phyloP scores from a whole-genome alignment of 2,329 filamentous ascomycete species.

The Talaromyces sp. region DNA sequence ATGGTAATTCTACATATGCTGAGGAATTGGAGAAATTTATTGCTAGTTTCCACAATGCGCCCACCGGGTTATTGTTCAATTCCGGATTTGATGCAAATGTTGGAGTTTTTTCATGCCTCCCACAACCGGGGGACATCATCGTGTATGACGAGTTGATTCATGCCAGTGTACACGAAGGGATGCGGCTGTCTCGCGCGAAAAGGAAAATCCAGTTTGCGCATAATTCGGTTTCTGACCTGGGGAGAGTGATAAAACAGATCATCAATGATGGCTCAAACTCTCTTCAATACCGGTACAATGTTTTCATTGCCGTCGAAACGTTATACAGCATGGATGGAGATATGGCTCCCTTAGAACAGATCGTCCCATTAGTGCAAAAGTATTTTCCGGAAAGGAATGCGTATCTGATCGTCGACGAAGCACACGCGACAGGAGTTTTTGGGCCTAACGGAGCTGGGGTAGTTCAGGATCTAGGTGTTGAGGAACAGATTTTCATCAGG shows the following conservation, averaged over 20 bases:
- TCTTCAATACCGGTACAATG: constrained; percentile 41
- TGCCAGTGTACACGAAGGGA: constrained; percentile 74
- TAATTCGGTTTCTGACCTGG: constrained; percentile 42
- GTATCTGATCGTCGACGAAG: constrained; percentile 57
- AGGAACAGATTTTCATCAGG: constrained; percentile 49
- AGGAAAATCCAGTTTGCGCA: constrained; percentile 47
- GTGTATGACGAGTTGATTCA: constrained; percentile 74
- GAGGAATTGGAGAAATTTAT: constrained; percentile 58
- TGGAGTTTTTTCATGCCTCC: constrained; percentile 59
- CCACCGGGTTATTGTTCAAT: constrained; percentile 58
- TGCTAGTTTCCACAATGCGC: constrained; percentile 58
- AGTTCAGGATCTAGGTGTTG: constrained; percentile 49
- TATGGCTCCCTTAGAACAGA: constrained; percentile 59
- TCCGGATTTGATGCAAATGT: constrained; percentile 67
- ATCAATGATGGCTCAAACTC: constrained; percentile 34
- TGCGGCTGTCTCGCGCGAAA: constrained; percentile 60
- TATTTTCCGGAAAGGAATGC: constrained; percentile 56
- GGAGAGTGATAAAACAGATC: constrained; percentile 34
- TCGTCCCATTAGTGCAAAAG: constrained; percentile 57
- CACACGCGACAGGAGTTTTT: constrained; percentile 53
- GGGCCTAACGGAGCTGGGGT: constrained; percentile 50
- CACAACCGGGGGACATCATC: constrained; percentile 60
- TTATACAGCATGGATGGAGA: constrained; percentile 86
- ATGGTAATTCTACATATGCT: constrained; percentile 62
- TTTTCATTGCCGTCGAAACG: constrained; percentile 68